These are phyloP conservation scores for Metschnikowia cerradonensis DNA, from an alignment of 805 yeast genomes.

Conservation along the genomic window DNA sequence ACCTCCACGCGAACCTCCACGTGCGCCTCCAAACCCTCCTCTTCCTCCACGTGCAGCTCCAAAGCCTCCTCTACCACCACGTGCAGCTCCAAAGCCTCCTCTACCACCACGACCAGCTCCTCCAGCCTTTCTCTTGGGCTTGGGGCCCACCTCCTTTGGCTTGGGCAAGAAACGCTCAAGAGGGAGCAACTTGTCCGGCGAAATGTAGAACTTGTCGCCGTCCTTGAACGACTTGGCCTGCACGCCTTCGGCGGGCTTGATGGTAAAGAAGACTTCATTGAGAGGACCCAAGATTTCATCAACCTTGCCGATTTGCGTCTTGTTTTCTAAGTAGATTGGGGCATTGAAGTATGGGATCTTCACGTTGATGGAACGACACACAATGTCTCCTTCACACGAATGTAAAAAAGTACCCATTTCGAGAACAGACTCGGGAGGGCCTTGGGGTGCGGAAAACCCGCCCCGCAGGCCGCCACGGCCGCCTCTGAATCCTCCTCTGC, in stretches of 20 bases:
- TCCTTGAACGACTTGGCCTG: slow-evolving; percentile 89
- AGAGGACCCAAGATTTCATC: slow-evolving; percentile 97
- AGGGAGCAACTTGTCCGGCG: slow-evolving; percentile 92
- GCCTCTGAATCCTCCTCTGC: slow-evolving; percentile 66
- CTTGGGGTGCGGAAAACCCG: slow-evolving; percentile 72
- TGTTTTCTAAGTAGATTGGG: slow-evolving; percentile 94
- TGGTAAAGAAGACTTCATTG: slow-evolving; percentile 96
- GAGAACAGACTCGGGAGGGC: slow-evolving; percentile 92
- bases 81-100: slow-evolving; percentile 25
- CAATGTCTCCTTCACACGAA: slow-evolving; percentile 94
- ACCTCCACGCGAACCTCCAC: slow-evolving; percentile 10
- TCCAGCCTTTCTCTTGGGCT: slow-evolving; percentile 65
- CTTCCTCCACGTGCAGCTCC: slow-evolving; percentile 28
- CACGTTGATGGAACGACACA: slow-evolving; percentile 89
- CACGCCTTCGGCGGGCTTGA: slow-evolving; percentile 94
- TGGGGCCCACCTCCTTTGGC: slow-evolving; percentile 84
- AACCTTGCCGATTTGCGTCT: slow-evolving; percentile 93
- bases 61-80: slow-evolving; percentile 33
- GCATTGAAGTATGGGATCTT: slow-evolving; percentile 98
- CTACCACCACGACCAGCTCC: slow-evolving; percentile 43
- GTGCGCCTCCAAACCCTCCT: slow-evolving; percentile 19
- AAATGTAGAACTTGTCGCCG: slow-evolving; percentile 95
- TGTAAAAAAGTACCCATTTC: slow-evolving; percentile 94
- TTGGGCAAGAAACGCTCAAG: slow-evolving; percentile 95
- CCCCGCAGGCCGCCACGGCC: slow-evolving; percentile 68